Evolutionary conservation across 2,329 filamentous ascomycete species (phyloP).

Genomic region (Scytalidium lignicola): DNA sequence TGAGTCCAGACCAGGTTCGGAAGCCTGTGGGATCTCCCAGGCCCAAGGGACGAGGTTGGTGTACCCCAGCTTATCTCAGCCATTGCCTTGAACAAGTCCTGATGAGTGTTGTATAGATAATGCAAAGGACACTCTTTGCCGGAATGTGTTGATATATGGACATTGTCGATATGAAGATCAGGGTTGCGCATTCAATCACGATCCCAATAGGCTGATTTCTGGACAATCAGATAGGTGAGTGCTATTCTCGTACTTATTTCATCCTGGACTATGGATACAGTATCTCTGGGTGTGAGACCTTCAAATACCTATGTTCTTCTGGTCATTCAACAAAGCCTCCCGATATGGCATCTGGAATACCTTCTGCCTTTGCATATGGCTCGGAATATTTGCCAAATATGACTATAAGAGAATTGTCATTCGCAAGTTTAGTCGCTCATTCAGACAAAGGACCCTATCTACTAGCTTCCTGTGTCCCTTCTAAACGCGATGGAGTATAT

Average conservation of each 20-base stretch:
- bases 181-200: slow-evolving; percentile 85
- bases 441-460: too few species aligned
- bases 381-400: too few species aligned
- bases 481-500: too few species aligned
- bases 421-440: too few species aligned
- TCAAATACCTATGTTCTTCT: background rate
- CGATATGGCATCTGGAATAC: too few species aligned
- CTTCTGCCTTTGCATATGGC: too few species aligned
- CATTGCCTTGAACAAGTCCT: slow-evolving; percentile 7
- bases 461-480: too few species aligned
- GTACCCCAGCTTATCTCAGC: slow-evolving; percentile 2
- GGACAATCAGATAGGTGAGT: slow-evolving; percentile 47
- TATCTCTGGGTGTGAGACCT: background rate
- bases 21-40: slow-evolving; percentile 47
- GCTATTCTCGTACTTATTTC: slow-evolving; percentile 4
- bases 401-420: too few species aligned
- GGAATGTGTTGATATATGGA: slow-evolving; percentile 89
- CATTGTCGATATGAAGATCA: slow-evolving; percentile 89
- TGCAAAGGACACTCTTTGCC: slow-evolving; percentile 81
- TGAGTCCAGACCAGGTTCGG: slow-evolving; percentile 25
- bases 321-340: too few species aligned
- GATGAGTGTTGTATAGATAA: slow-evolving; percentile 49
- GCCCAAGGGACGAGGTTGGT: slow-evolving; percentile 51
- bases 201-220: slow-evolving; percentile 55
- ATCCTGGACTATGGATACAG: background rate